A percentile compares a stretch with the other conserved stretches of the same genome.
Evolutionary conservation across 148 eudicot species (phyloP).

Genomic region (Cornus suecica): DNA sequence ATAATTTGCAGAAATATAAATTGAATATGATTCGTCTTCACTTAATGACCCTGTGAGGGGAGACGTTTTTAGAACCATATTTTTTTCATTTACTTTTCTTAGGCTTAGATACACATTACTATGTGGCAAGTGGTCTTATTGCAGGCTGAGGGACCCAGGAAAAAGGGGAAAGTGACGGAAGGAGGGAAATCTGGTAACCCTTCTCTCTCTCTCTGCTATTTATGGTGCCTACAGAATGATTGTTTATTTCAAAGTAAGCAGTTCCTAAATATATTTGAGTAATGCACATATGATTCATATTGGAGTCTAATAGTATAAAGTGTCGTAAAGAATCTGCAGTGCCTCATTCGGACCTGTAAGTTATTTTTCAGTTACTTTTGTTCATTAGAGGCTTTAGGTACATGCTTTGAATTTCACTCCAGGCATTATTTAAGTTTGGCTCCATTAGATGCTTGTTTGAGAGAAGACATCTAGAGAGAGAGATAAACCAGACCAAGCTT

Average conservation of each 20-base stretch:
- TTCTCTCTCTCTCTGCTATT: background rate
- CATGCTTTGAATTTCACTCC: background rate
- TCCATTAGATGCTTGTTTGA: too few relatives aligned
- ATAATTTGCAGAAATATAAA: background rate
- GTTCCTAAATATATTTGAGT: too few relatives aligned
- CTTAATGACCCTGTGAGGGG: background rate
- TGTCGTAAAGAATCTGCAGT: background rate
- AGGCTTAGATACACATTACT: conserved; percentile 1
- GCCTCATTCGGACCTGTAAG: background rate
- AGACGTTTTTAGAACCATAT: conserved; percentile 2
- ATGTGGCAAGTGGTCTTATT: conserved; percentile 16
- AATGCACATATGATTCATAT: background rate
- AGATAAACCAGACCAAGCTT: too few relatives aligned
- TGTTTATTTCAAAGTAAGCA: background rate
- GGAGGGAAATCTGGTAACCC: conserved; percentile 26
- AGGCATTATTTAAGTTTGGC: background rate
- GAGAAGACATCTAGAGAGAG: too few relatives aligned
- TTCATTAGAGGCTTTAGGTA: background rate
- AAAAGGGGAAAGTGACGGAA: conserved; percentile 23
- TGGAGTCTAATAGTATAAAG: background rate
- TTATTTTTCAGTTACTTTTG: background rate
- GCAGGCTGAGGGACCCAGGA: conserved; percentile 31
- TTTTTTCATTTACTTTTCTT: background rate
- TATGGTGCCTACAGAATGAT: background rate
- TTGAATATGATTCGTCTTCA: background rate